Percentiles rank a stretch among this genome's conserved stretches.
phyloP scores from a whole-genome alignment of 495 filamentous ascomycete species.

The Penicillium pulvis region DNA sequence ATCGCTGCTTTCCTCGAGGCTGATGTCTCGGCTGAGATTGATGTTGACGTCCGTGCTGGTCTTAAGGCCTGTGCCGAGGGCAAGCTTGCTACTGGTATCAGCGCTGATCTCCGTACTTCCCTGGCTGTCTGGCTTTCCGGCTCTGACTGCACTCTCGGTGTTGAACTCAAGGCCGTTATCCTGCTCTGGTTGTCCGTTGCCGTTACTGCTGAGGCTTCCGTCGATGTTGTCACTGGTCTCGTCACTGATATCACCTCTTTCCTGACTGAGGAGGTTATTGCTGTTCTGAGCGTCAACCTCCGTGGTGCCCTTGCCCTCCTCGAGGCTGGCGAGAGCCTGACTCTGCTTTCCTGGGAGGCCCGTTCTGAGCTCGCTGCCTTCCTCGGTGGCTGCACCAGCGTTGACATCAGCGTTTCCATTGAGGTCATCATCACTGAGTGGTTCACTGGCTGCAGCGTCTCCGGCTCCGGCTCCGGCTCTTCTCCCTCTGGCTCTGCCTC shows the following conservation, averaged over 20 bases:
- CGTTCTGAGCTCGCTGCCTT: conserved; percentile 46
- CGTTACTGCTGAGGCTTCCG: conserved; percentile 31
- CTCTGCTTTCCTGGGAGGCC: conserved; percentile 36
- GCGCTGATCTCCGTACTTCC: conserved; percentile 33
- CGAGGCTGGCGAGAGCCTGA: conserved; percentile 38
- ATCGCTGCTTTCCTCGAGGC: conserved; percentile 42
- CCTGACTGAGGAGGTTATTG: conserved; percentile 31
- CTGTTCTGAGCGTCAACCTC: conserved; percentile 37
- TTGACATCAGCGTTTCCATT: conserved; percentile 33
- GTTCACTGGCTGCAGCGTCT: conserved; percentile 43
- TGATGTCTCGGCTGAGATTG: conserved; percentile 27
- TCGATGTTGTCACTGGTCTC: conserved; percentile 33
- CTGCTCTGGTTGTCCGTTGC: conserved; percentile 45
- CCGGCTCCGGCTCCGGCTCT: conserved; percentile 23
- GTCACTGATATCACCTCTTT: conserved; percentile 32
- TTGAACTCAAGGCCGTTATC: conserved; percentile 45
- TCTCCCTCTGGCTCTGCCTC: conserved; percentile 9
- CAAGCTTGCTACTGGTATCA: conserved; percentile 33
- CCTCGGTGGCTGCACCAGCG: conserved; percentile 35
- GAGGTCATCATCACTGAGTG: conserved; percentile 45
- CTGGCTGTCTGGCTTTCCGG: conserved; percentile 45
- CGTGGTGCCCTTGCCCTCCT: conserved; percentile 38
- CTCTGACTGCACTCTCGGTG: conserved; percentile 39
- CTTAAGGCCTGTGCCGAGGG: conserved; percentile 39
- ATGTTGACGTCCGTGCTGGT: conserved; percentile 31